These are phyloP conservation scores for Draba incana DNA, from an alignment of 345 rosid species.

Conservation along the genomic window DNA sequence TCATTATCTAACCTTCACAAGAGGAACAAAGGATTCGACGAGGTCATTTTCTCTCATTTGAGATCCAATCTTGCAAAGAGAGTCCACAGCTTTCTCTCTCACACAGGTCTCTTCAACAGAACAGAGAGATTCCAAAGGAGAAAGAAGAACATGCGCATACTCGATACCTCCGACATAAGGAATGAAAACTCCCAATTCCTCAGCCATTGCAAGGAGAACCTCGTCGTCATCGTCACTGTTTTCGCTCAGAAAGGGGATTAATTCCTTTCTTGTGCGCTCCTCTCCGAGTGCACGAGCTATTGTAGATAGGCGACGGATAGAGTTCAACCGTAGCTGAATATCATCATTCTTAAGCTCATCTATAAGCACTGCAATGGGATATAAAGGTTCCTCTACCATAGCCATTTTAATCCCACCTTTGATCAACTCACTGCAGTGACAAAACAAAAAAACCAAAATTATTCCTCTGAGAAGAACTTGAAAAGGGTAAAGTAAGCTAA, in stretches of 20 bases:
- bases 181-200: slow-evolving; percentile 85
- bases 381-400: slow-evolving; percentile 80
- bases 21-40: slow-evolving; percentile 76
- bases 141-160: slow-evolving; percentile 70
- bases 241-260: slow-evolving; percentile 87
- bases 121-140: slow-evolving; percentile 86
- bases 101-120: slow-evolving; percentile 94
- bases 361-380: slow-evolving; percentile 87
- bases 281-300: slow-evolving; percentile 98
- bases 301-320: slow-evolving; percentile 85
- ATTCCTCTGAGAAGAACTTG: background rate
- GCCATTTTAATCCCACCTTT: slow-evolving; percentile 52
- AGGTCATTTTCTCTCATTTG: slow-evolving; percentile 89
- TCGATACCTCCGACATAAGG: slow-evolving; percentile 94
- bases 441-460: background rate
- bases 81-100: slow-evolving; percentile 85
- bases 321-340: slow-evolving; percentile 89
- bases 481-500: background rate
- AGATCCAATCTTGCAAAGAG: slow-evolving; percentile 83
- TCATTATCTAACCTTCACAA: slow-evolving; percentile 68
- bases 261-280: slow-evolving; percentile 87
- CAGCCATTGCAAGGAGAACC: slow-evolving; percentile 97
- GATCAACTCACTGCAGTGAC: slow-evolving; percentile 33
- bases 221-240: slow-evolving; percentile 96
- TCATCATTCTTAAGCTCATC: slow-evolving; percentile 96